Percentiles rank a stretch among this genome's conserved stretches.
These are phyloP conservation scores for Russula abietina DNA, from an alignment of 768 basidiomycete species.

Conservation along the genomic window DNA sequence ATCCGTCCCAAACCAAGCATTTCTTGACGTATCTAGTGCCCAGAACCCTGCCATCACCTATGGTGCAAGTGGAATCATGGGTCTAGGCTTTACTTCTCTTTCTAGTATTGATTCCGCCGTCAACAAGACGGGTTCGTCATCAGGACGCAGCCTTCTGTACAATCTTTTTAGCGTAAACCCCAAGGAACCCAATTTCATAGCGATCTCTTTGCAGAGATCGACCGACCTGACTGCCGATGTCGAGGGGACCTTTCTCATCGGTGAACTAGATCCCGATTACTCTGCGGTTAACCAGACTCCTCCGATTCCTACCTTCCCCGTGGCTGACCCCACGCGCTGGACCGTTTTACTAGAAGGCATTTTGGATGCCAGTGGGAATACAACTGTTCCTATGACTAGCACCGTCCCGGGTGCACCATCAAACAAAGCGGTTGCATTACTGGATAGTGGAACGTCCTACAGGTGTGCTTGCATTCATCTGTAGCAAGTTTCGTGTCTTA, in stretches of 20 bases:
- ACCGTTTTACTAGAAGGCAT: constrained; percentile 70
- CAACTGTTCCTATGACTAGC: constrained; percentile 47
- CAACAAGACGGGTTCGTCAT: constrained; percentile 49
- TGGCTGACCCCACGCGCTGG: constrained; percentile 60
- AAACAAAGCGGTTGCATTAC: constrained; percentile 65
- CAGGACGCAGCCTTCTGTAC: constrained; percentile 66
- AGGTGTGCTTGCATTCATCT: constrained; percentile 43
- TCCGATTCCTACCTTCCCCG: constrained; percentile 71
- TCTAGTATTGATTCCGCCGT: constrained; percentile 63
- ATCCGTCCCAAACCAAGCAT: constrained; percentile 61
- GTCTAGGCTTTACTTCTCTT: constrained; percentile 72
- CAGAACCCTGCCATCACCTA: constrained; percentile 68
- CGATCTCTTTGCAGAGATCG: constrained; percentile 64
- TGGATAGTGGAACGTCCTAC: constrained; percentile 81
- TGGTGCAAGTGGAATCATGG: constrained; percentile 65
- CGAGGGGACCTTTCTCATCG: constrained; percentile 67
- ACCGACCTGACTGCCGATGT: constrained; percentile 48
- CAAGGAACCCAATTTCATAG: constrained; percentile 70
- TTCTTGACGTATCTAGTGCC: constrained; percentile 56
- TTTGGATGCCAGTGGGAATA: constrained; percentile 51
- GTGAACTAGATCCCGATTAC: constrained; percentile 64
- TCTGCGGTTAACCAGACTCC: constrained; percentile 48
- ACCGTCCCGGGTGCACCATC: constrained; percentile 51
- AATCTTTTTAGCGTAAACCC: constrained; percentile 70
- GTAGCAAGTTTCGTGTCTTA: constrained; percentile 12